Evolutionary conservation across 805 yeast genomes (phyloP).

Genomic region (Huiozyma naganishii): DNA sequence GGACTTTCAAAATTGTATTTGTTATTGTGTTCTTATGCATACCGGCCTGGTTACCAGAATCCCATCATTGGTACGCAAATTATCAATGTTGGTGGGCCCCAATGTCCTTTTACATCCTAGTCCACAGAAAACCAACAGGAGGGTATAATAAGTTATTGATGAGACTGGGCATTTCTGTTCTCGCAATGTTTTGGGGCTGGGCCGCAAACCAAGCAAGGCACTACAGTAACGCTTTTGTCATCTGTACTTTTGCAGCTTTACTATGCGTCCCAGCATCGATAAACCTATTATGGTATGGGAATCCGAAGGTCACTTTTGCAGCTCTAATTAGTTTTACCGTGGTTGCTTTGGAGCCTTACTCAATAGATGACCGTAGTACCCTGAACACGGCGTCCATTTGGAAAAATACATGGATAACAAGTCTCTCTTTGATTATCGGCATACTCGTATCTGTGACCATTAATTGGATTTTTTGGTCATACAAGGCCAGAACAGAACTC

Average conservation of each 20-base stretch:
- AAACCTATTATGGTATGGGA: conserved; percentile 28
- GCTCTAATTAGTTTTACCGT: conserved; percentile 33
- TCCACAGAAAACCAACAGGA: conserved; percentile 34
- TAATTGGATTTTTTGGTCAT: conserved; percentile 41
- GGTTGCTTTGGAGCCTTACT: conserved; percentile 27
- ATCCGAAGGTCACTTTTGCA: conserved; percentile 35
- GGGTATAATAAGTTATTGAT: conserved; percentile 27
- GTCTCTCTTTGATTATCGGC: conserved; percentile 32
- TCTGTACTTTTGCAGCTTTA: conserved; percentile 32
- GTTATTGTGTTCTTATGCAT: conserved; percentile 30
- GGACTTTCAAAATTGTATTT: conserved; percentile 34
- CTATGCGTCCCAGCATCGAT: conserved; percentile 27
- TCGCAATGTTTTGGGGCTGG: conserved; percentile 41
- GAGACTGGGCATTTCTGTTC: conserved; percentile 28
- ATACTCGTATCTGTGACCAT: conserved; percentile 28
- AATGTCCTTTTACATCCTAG: conserved; percentile 27
- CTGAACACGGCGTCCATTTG: conserved; percentile 23
- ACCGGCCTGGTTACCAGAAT: conserved; percentile 34
- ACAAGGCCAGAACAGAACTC: conserved; percentile 34
- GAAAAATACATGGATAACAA: conserved; percentile 32
- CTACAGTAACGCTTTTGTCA: conserved; percentile 30
- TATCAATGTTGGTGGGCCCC: conserved; percentile 38
- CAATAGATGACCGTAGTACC: conserved; percentile 7
- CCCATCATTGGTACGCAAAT: conserved; percentile 33
- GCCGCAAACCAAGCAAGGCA: conserved; percentile 32